Percentiles rank a stretch among this genome's conserved stretches.
Evolutionary conservation across 2,329 filamentous ascomycete species (phyloP).

Genomic region (Aureobasidium sp.): DNA sequence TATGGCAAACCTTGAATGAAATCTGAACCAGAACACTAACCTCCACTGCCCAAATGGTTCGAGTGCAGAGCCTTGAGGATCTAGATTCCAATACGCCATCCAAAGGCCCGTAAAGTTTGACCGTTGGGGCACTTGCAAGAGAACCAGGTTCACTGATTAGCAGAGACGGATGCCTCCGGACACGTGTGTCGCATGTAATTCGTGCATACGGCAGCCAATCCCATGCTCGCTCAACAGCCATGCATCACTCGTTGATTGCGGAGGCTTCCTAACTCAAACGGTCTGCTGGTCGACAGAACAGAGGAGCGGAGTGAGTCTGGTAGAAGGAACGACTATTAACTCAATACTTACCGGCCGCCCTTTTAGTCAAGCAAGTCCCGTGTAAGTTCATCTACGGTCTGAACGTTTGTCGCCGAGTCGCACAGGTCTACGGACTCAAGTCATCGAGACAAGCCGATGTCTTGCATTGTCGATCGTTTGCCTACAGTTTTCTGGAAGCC

Average conservation of each 20-base stretch:
- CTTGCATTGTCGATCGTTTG: slow-evolving; percentile 4
- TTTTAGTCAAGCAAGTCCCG: not conserved
- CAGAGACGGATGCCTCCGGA: not conserved
- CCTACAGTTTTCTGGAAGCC: not conserved
- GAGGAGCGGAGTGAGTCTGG: not conserved
- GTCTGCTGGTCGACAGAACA: not conserved
- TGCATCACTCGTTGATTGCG: not conserved
- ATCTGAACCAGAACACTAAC: not conserved
- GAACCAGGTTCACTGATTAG: slow-evolving; percentile 2
- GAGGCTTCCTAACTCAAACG: not conserved
- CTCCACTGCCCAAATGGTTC: not conserved
- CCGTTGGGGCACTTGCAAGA: slow-evolving; percentile 4
- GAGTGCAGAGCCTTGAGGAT: not conserved
- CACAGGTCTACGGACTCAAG: not conserved
- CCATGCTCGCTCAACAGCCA: not conserved
- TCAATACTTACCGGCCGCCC: slow-evolving; percentile 2
- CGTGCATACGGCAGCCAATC: not conserved
- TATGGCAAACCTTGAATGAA: not conserved
- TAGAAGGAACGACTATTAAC: slow-evolving; percentile 5
- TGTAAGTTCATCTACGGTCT: not conserved
- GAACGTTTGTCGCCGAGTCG: not conserved
- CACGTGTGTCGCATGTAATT: not conserved
- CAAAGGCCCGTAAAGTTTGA: not conserved
- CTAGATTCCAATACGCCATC: slow-evolving; percentile 3
- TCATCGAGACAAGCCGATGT: not conserved